Evolutionary conservation across 164 flowering plant genomes (phyloP).

Genomic region (Aristolochia californica): DNA sequence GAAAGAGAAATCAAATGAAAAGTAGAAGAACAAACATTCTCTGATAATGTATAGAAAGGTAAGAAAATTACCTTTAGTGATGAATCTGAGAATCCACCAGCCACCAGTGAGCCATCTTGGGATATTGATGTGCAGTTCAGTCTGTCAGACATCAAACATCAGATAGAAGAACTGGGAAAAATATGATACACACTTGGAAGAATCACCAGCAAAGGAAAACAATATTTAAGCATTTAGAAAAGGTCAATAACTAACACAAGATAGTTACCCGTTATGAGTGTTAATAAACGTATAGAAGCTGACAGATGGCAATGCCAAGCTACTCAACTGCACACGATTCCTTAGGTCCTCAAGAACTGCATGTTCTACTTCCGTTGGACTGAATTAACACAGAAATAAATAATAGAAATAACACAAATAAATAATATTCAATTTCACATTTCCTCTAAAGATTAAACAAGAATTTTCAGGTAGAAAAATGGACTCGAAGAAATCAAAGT

Average conservation of each 20-base stretch:
- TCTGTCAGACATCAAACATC: conserved; percentile 23
- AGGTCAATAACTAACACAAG: background rate
- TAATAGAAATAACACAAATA: too few species aligned
- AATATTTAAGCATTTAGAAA: background rate
- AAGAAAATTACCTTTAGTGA: conserved; percentile 58
- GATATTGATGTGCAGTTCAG: conserved; percentile 89
- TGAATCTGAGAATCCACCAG: conserved; percentile 98
- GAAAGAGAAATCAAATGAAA: conserved; percentile 1
- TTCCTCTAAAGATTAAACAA: too few species aligned
- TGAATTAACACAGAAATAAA: conserved; percentile 12
- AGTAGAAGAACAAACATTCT: background rate
- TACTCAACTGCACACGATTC: conserved; percentile 85
- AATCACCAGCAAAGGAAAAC: background rate
- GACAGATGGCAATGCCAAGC: conserved; percentile 75
- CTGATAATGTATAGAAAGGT: background rate
- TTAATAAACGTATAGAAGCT: conserved; percentile 90
- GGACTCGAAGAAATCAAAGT: too few species aligned
- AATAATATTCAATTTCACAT: too few species aligned
- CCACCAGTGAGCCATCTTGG: conserved; percentile 91
- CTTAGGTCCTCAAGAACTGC: conserved; percentile 89
- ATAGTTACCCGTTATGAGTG: conserved; percentile 71
- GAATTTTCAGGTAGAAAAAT: too few species aligned
- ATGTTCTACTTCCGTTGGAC: conserved; percentile 70
- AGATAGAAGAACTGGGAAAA: background rate
- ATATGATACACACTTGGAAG: background rate